Base-by-base conservation (phyloP, 768 basidiomycete species). In the Mycena olivaceomarginata region DNA sequence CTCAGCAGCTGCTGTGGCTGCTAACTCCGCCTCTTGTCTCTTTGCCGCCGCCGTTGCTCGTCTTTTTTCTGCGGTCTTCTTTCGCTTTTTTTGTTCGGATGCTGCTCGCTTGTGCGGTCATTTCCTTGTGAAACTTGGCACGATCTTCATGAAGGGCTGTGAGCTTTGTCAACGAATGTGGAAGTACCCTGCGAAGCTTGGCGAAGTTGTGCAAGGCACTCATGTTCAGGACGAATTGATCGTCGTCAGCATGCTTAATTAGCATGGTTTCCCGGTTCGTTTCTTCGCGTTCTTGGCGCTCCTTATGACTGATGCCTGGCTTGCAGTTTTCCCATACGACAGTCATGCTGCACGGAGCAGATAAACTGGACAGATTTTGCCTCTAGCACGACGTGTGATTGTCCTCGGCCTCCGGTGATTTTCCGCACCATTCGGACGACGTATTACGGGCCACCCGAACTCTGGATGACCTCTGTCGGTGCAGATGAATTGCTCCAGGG, bases 401-500 rank as follows among this genome's bases (percentile, higher is more conserved):
- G 8, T 9, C n/a, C 18, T 8, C 22, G 53, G n/a, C 18, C 22
- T n/a, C 22, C 7, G 3, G 53, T 22, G 53, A 56, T n/a, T 56
- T n/a, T 56, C 53, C 2, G 9, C 31, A 31, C 31, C 31, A 31
- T 31, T 31, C 31, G 31, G 31, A 31, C 31, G 31, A 31, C 31
- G 31, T 31, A 31, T 31, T 3, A 31, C 31, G 31, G 31, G 31
- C 31, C 31, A 31, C 31, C 31, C 31, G 31, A 31, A 31, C 31
- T 31, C 31, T 31, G 31, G 31, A 31, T 31, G 31, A 31, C 1
- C 2, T 31, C 3, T 2, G 13, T 75, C 31, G 18, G 16, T 69
- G 74, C 74, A 75, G 15, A 75, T 63, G 41, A 75, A 75, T 43
- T 53, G 66, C 37, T 75, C 74, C 37, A 75, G 43, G 2, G 67